Evolutionary conservation across 257 asterid genomes (phyloP).

Genomic region (Nicotiana benthamiana): DNA sequence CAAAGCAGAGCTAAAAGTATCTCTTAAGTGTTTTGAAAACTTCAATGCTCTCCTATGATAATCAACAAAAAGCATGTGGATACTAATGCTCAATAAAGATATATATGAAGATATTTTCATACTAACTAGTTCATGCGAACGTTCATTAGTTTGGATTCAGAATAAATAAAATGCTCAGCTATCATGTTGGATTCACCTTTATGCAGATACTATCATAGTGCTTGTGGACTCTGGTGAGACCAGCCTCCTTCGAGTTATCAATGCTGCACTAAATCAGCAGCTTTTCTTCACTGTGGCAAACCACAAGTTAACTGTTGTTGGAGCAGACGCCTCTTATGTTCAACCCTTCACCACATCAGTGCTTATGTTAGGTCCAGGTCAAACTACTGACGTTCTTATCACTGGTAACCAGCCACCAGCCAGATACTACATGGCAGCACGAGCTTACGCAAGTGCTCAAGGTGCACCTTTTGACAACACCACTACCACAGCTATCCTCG

Average conservation of each 20-base stretch:
- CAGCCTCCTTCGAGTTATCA: constrained; percentile 59
- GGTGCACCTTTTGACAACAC: constrained; percentile 82
- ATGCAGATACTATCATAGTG: constrained; percentile 53
- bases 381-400: constrained; percentile 81
- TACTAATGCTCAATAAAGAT: background rate
- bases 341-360: constrained; percentile 79
- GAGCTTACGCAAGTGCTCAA: constrained; percentile 83
- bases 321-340: constrained; percentile 70
- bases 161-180: background rate
- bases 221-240: constrained; percentile 57
- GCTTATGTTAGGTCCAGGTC: constrained; percentile 92
- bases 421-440: constrained; percentile 65
- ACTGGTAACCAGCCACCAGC: constrained; percentile 63
- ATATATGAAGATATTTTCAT: background rate
- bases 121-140: background rate
- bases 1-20: background rate
- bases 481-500: constrained; percentile 81
- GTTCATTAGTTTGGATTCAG: background rate
- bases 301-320: constrained; percentile 84
- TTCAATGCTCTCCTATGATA: background rate
- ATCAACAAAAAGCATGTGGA: background rate
- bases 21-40: background rate
- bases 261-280: constrained; percentile 73
- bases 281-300: constrained; percentile 80
- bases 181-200: background rate